Evolutionary conservation across 2,329 filamentous ascomycete genomes (phyloP), one percentile per base, ranked within the genome.

Genomic region (Colletotrichum melonis): DNA sequence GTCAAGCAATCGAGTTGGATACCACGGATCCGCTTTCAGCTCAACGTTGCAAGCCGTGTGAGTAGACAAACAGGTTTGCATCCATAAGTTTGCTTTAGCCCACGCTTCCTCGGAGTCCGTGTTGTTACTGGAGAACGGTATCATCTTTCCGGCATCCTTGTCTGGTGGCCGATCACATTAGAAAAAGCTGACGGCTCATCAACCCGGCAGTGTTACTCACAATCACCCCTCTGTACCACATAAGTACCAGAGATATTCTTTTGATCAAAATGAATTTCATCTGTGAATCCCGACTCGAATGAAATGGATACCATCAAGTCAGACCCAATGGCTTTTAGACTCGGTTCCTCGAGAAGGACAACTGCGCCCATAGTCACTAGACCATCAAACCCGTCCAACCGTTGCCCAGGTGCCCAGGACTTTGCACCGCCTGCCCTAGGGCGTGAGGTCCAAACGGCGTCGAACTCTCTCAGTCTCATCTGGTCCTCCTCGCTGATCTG

Each of bases 1-100:
- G n/a, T 71, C 69, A 11, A 71, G 58, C 2, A 71, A 9, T 0
- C 69, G 26, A 6, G 69, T 71, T 3, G 63, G 63, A 32, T 28
- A 67, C 69, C 69, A 71, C 7, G 46, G 12, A 9, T 30, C 32
- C 4, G 24, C 24, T 5, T 60, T 60, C 8, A 19, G 5, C 11
- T 71, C 63, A 14, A 9, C 22, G 49, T 71, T 71, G 24, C 63
- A 71, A 2, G 63, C n/a, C 16, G 28, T 24, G 6, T 71, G 69
- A 5, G 1, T 0, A 22, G 56, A 60, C 12, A n/a, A 11, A 32
- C 69, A 71, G 8, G 5, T 24, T 32, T 46, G 26, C 1, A 72
- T 60, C 64, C 64, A 72, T 0, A 26, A 6, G 2, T 2, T 9
- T 26, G 57, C 69, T 52, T 72, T 72, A 3, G 2, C 30, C 69